phyloP scores from a whole-genome alignment of 208 protist genomes.

The Leishmania martiniquensis region DNA sequence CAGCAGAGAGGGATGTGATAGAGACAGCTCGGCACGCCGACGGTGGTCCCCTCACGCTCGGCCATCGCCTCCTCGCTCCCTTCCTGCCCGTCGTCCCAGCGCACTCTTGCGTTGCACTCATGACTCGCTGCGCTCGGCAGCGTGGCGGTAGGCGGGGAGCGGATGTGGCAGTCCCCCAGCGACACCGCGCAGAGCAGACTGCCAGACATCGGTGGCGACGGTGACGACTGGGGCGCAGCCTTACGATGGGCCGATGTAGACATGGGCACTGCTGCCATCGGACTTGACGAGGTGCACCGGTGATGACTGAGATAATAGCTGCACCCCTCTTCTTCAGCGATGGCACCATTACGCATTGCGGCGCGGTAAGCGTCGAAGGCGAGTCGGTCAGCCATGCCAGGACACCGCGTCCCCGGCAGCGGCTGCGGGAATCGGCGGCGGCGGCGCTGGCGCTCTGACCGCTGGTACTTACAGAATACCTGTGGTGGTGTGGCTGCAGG shows the following conservation, averaged over 20 bases:
- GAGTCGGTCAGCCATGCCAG: conserved; percentile 18
- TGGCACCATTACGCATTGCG: conserved; percentile 14
- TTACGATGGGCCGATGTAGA: neutral
- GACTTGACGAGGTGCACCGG: neutral
- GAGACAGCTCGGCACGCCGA: neutral
- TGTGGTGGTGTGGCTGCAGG: neutral
- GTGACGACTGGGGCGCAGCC: neutral
- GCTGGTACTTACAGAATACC: conserved; percentile 32
- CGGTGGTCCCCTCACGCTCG: neutral
- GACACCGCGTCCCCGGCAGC: conserved; percentile 22
- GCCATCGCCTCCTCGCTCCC: neutral
- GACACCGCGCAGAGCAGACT: conserved; percentile 22
- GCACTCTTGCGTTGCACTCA: neutral
- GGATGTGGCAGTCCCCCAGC: conserved; percentile 14
- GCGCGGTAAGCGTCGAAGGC: conserved; percentile 33
- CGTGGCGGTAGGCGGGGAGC: neutral
- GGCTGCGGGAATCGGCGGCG: conserved; percentile 6
- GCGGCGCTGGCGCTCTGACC: conserved; percentile 19
- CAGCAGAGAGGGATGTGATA: conserved; percentile 33
- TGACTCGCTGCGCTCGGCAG: neutral
- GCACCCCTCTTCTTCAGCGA: conserved; percentile 28
- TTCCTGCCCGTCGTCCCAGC: neutral
- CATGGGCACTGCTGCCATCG: neutral
- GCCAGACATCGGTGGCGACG: neutral
- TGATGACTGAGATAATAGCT: conserved; percentile 30